phyloP scores from a whole-genome alignment of 768 basidiomycete genomes.

The Mrakia blollopis region DNA sequence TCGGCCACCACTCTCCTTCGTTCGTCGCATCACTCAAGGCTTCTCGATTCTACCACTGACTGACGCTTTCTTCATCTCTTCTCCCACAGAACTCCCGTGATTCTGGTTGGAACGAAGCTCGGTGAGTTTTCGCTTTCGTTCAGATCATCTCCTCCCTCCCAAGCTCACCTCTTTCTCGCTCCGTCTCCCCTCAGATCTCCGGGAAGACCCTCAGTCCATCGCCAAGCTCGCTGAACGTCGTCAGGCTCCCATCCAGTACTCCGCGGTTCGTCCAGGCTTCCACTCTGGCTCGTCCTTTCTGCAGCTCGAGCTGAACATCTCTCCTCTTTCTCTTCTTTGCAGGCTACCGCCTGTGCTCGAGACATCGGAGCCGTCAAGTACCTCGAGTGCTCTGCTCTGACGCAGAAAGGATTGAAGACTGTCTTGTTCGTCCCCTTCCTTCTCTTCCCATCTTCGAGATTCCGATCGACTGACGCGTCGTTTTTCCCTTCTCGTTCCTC shows the following conservation, averaged over 20 bases:
- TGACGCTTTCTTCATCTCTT: background rate
- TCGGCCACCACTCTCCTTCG: slow-evolving; percentile 21
- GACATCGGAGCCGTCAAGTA: slow-evolving; percentile 30
- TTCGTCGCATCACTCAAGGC: background rate
- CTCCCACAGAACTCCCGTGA: slow-evolving; percentile 39
- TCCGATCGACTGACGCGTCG: background rate
- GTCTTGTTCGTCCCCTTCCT: slow-evolving; percentile 38
- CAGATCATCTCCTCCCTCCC: slow-evolving; percentile 11
- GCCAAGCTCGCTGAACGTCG: slow-evolving; percentile 43
- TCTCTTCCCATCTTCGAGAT: background rate
- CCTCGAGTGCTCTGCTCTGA: slow-evolving; percentile 39
- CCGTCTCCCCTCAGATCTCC: slow-evolving; percentile 66
- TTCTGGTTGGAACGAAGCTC: slow-evolving; percentile 48
- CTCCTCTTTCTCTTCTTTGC: too few species aligned
- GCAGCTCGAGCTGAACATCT: background rate
- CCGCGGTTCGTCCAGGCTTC: slow-evolving; percentile 34
- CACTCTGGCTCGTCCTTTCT: slow-evolving; percentile 10
- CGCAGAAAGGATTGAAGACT: slow-evolving; percentile 45
- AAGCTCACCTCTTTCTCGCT: slow-evolving; percentile 1
- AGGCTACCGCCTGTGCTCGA: slow-evolving; percentile 20
- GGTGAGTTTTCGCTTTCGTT: slow-evolving; percentile 10
- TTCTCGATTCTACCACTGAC: slow-evolving; percentile 46
- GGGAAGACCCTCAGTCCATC: slow-evolving; percentile 78
- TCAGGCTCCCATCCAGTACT: slow-evolving; percentile 41
- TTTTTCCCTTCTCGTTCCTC: background rate